Evolutionary conservation across 78 protist species (phyloP).

Genomic region (Dictyostelium capitatum): DNA sequence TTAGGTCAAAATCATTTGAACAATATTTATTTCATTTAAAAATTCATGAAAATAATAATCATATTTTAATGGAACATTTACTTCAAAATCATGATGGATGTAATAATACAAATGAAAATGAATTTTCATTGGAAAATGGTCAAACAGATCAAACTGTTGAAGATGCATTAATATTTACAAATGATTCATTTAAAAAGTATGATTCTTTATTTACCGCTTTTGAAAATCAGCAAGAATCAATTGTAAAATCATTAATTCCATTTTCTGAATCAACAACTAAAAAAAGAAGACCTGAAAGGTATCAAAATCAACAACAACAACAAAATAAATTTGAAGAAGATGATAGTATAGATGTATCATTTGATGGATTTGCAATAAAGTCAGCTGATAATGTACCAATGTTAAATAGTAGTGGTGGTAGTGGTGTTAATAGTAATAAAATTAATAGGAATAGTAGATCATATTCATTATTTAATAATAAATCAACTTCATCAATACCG

Average conservation of each 20-base stretch:
- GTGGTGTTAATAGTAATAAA: neutral
- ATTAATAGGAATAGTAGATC: neutral
- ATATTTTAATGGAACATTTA: slow-evolving; percentile 16
- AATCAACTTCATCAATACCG: slow-evolving; percentile 15
- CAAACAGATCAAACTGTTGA: neutral
- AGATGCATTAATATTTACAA: slow-evolving; percentile 27
- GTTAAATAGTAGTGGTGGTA: neutral
- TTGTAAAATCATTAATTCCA: neutral
- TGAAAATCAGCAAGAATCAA: slow-evolving; percentile 43
- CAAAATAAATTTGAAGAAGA: neutral
- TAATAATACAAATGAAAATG: neutral
- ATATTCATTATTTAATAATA: neutral
- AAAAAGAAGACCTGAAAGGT: slow-evolving; percentile 25
- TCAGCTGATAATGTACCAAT: neutral
- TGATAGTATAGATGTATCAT: neutral
- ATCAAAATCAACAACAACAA: slow-evolving; percentile 7
- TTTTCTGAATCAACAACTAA: neutral
- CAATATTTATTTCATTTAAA: slow-evolving; percentile 53
- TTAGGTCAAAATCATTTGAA: slow-evolving; percentile 50
- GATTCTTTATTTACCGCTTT: slow-evolving; percentile 23
- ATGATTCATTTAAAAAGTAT: slow-evolving; percentile 27
- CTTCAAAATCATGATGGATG: slow-evolving; percentile 5
- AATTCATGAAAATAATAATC: slow-evolving; percentile 34
- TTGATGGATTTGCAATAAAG: slow-evolving; percentile 2
- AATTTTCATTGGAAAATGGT: neutral